Base-by-base conservation (phyloP, 129 eudicot genomes). In the Tanacetum coccineum region DNA sequence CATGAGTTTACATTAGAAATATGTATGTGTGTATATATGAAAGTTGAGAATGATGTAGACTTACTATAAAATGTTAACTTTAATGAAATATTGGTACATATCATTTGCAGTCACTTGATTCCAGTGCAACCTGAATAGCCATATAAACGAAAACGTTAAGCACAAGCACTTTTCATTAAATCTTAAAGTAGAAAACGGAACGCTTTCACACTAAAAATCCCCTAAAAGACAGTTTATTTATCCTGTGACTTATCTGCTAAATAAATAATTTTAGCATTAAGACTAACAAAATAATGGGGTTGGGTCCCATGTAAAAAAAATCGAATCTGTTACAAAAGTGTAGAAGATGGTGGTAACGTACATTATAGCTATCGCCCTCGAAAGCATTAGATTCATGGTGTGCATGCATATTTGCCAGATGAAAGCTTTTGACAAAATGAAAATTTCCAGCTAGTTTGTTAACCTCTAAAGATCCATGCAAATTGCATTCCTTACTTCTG, bases 401-500 rank as follows among this genome's bases (percentile, higher is more conserved):
- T n/a, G n/a, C n/a, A n/a, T n/a, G n/a, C n/a, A n/a, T n/a, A n/a
- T n/a, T n/a, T n/a, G n/a, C n/a, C n/a, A n/a, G 84, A 78, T 83
- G 96, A 82, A 92, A 83, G 80, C 96, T 84, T 82, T 88, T 92
- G 68, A 86, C 81, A 70, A 92, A 88, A 70, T 92, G 98, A 65
- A 92, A 88, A 76, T 83, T 92, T 28, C 98, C 98, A 64, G 98
- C 96, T 72, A 92, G 95, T 78, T 86, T 92, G 70, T 88, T 92
- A 52, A 92, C 96, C 71, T 81, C 89, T 70, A 92, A 75, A 44
- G 86, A 83, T 75, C 98, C 98, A 47, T 76, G 74, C 61, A 92
- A 80, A 63, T 88, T 92, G 82, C 98, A 92, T 44, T 96, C 98
- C 81, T 92, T 96, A 66, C 98, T 96, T 63, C 81, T 85, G 80